Percentiles rank a stretch among this genome's conserved stretches.
Evolutionary conservation across 2,329 filamentous ascomycete genomes (phyloP).

Genomic region (Rhexocercosporidium sp.): DNA sequence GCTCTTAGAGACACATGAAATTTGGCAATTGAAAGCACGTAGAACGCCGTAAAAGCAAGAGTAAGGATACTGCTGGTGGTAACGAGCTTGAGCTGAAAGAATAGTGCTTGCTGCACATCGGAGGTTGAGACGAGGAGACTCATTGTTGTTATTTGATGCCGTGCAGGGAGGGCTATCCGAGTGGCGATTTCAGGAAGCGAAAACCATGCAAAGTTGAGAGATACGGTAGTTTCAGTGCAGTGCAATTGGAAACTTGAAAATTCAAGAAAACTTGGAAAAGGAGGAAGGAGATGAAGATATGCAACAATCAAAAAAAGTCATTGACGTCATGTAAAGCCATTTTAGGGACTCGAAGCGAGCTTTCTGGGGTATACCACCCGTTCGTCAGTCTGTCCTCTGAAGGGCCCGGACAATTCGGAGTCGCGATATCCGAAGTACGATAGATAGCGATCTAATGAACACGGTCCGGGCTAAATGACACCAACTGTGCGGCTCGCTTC

Average conservation of each 20-base stretch:
- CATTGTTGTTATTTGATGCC: neutral
- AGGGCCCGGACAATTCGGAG: no score
- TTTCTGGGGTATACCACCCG: no score
- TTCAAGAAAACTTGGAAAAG: neutral
- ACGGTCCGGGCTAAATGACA: no score
- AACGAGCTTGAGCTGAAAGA: slow-evolving; percentile 18
- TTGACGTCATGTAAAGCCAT: slow-evolving; percentile 3
- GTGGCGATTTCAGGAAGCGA: neutral
- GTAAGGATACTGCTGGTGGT: slow-evolving; percentile 18
- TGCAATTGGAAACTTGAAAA: neutral
- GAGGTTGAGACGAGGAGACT: neutral
- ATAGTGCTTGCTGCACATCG: neutral
- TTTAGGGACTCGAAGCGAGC: neutral
- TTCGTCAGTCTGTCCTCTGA: no score
- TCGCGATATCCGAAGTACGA: no score
- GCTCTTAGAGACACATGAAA: slow-evolving; percentile 7
- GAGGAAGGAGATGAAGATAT: neutral
- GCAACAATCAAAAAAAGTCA: neutral
- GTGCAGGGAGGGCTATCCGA: neutral
- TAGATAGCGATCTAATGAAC: no score
- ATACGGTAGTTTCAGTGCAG: neutral
- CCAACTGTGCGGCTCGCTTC: no score
- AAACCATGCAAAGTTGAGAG: neutral
- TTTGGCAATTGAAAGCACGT: slow-evolving; percentile 18
- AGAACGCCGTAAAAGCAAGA: slow-evolving; percentile 17